Base-by-base conservation (phyloP, 176 grass and related monocot genomes). In the Stipa capillata region DNA sequence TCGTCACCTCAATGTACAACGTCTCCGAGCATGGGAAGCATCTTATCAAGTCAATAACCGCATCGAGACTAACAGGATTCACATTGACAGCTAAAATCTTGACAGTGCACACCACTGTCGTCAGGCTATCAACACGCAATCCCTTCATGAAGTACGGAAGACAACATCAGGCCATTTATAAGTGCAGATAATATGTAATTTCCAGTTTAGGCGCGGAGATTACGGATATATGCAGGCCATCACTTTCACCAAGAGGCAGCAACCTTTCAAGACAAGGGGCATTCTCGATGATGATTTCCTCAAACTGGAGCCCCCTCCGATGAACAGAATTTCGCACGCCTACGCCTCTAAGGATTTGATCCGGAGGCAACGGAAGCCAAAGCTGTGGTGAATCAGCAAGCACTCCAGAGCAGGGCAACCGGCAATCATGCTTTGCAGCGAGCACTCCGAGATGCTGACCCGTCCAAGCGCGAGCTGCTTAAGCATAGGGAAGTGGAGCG, bases 1-100 rank as follows among this genome's bases (percentile, higher is more conserved):
- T n/a, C 0, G 4, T 73, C 32, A 73, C 70, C 31, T 73, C 32
- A 21, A 73, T 36, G 32, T 73, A 53, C 11, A 73, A 24, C 20
- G 2, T 53, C 17, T 73, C 70, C 45, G 53, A 73, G 70, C 32
- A 53, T 2, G 48, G 68, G 50, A 72, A 72, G 68, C 44, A 72
- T 33, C 44, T 72, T 43, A 72, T 50, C 44, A 72, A 51, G 32
- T 54, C 2, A 54, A 73, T 52, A 54, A 54, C 32, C 6, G 1
- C n/a, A 21, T 24, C 20, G 47, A 73, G 12, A 24, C 12, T 9
- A 73, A 53, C 47, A 14, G 20, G 0, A 73, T 2, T 1, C 32
- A 15, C 6, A 73, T 23, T 1, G 3, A 73, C 2, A 53, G 48
- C 18, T 53, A 73, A 24, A 21, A 73, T 73, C 48, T 73, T 53